phyloP scores from a whole-genome alignment of 2,329 filamentous ascomycete genomes.

The Calonectria leucothoes region DNA sequence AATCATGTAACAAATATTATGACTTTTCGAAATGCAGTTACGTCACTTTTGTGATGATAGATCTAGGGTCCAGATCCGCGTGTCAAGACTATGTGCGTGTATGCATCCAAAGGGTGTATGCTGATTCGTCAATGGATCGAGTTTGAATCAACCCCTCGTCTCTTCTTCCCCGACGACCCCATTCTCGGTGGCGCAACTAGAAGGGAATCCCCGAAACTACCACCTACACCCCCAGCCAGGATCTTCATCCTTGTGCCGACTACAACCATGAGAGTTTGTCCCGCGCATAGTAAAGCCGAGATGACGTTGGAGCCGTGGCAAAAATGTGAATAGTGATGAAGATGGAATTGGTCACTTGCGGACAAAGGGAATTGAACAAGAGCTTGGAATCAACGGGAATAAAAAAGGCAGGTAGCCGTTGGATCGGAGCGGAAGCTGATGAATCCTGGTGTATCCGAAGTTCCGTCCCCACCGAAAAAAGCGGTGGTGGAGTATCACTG shows the following conservation, averaged over 20 bases:
- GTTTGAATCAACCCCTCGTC: too few species aligned
- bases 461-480: constrained; percentile 13
- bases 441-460: constrained; percentile 11
- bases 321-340: not conserved
- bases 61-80: not conserved
- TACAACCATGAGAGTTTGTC: not conserved
- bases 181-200: not conserved
- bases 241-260: not conserved
- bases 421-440: not conserved
- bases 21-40: not conserved
- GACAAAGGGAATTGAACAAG: not conserved
- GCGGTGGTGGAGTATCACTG: not conserved
- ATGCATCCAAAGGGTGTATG: not conserved
- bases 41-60: not conserved
- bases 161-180: too few species aligned
- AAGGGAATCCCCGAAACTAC: not conserved
- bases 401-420: not conserved
- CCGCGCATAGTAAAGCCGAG: not conserved
- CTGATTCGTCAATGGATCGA: not conserved
- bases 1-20: not conserved
- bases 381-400: not conserved
- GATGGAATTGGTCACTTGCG: not conserved
- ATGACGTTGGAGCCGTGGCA: not conserved
- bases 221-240: too few species aligned
- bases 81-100: not conserved